These are phyloP conservation scores for Dillenia suffruticosa DNA, from an alignment of 164 flowering plant genomes.

Conservation along the genomic window DNA sequence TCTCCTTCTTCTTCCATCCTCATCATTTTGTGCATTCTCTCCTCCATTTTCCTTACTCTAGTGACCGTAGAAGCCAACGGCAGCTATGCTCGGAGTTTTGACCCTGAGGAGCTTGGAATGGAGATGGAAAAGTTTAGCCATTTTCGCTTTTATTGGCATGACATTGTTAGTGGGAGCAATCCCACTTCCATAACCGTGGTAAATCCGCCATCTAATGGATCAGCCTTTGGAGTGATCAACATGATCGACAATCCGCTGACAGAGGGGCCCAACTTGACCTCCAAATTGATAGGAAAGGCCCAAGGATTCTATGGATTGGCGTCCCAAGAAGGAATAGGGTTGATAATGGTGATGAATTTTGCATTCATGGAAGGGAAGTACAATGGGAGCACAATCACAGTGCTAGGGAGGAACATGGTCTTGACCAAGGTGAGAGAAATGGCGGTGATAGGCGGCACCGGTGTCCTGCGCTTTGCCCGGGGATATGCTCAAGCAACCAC, in stretches of 20 bases:
- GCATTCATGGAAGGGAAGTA: constrained; percentile 25
- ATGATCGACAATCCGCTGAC: constrained; percentile 35
- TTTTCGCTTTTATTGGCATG: constrained; percentile 20
- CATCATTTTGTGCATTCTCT: constrained; percentile 1
- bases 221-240: constrained; percentile 16
- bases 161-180: constrained; percentile 15
- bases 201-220: constrained; percentile 5
- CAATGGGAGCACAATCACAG: constrained; percentile 24
- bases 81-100: not conserved
- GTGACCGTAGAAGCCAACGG: not conserved
- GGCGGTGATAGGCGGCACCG: constrained; percentile 28
- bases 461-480: constrained; percentile 22
- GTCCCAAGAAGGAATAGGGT: constrained; percentile 9
- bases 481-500: constrained; percentile 18
- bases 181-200: constrained; percentile 18
- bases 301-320: constrained; percentile 29
- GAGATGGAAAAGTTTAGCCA: constrained; percentile 18
- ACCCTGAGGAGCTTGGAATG: not conserved
- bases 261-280: constrained; percentile 14
- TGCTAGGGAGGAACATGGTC: constrained; percentile 23
- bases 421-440: constrained; percentile 21
- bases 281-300: constrained; percentile 28
- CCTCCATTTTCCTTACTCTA: not conserved
- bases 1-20: not conserved
- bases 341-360: constrained; percentile 25